Base-by-base conservation (phyloP, 306 rosid species). In the Gastrolobium villosum region DNA sequence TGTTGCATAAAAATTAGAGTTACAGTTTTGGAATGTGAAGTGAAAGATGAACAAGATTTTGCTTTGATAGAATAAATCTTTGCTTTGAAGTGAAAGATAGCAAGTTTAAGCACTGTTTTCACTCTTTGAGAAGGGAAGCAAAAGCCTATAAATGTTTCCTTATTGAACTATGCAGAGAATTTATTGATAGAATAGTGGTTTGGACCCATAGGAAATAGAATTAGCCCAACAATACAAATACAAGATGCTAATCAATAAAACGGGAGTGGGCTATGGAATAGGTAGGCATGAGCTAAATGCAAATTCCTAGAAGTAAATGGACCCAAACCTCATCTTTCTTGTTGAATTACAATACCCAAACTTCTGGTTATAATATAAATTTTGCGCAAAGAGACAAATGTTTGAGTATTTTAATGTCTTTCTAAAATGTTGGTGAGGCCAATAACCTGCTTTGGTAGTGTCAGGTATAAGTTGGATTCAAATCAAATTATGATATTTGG, bases 1-100 rank as follows among this genome's bases (percentile, higher is more conserved):
- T 49, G 14, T 49, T 69, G 60, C 45, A 34, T 7, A 37, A 46
- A 67, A 67, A 11, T 30, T 45, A 57, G 64, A 28, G 35, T 26
- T 20, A 11, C 35, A 4, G 32, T 65, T 65, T 65, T 65, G 69
- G 69, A 37, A 14, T 63, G 46, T 66, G 31, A 69, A 34, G 74
- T 32, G 60, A 69, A 49, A 34, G 30, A 34, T 69, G 30, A 48
- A 32, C 46, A 31, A 32, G 5, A 32, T 20, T 20, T 20, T 20
- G 26, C 26, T 20, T 20, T 20, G 26, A 20, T 20, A 20, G 26
- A 20, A 20, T 20, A 20, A 20, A 20, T 20, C 26, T 20, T 20
- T 20, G 26, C 26, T 20, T 20, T 20, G 26, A 20, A 20, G 26
- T 20, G 26, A 20, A 20, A 20, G 7, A 69, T 46, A 31, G 2